phyloP scores from a whole-genome alignment of 2,329 filamentous ascomycete species.

The Alternaria burnsii region DNA sequence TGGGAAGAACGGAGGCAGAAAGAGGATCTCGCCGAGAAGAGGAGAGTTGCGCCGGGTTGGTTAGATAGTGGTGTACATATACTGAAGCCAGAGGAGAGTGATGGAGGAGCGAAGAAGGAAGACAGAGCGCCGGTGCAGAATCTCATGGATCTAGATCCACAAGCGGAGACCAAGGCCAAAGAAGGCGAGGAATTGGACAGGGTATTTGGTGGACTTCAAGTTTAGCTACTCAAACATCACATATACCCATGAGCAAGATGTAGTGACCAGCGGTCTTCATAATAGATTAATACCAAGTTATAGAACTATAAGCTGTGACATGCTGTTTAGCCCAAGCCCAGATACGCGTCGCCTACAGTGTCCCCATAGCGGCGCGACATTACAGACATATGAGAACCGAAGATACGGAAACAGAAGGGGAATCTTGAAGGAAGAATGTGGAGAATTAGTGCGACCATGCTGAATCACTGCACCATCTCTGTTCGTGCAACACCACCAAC shows the following conservation, averaged over 20 bases:
- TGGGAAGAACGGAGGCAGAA: conserved; percentile 73
- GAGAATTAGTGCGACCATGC: conserved; percentile 11
- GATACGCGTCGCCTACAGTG: conserved; percentile 11
- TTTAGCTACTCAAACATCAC: conserved; percentile 8
- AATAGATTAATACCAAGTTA: conserved; percentile 43
- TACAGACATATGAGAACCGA: conserved; percentile 51
- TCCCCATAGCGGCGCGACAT: conserved; percentile 47
- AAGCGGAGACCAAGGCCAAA: conserved; percentile 50
- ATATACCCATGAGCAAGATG: not conserved
- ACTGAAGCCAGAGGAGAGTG: conserved; percentile 70
- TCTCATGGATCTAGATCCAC: conserved; percentile 31
- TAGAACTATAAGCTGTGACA: conserved; percentile 31
- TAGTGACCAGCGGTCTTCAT: conserved; percentile 36
- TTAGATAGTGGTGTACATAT: conserved; percentile 73
- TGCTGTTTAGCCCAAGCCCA: conserved; percentile 22
- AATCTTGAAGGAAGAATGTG: conserved; percentile 50
- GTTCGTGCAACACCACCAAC: conserved; percentile 17
- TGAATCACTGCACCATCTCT: conserved; percentile 19
- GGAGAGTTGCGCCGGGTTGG: conserved; percentile 81
- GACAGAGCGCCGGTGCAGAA: conserved; percentile 20
- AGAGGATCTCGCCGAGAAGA: conserved; percentile 79
- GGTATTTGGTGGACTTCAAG: conserved; percentile 72
- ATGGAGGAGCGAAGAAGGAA: conserved; percentile 54
- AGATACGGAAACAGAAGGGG: conserved; percentile 46
- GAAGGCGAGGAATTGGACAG: conserved; percentile 67